These are phyloP conservation scores for Noccaea bulbosa DNA, from an alignment of 345 rosid species.

Conservation along the genomic window DNA sequence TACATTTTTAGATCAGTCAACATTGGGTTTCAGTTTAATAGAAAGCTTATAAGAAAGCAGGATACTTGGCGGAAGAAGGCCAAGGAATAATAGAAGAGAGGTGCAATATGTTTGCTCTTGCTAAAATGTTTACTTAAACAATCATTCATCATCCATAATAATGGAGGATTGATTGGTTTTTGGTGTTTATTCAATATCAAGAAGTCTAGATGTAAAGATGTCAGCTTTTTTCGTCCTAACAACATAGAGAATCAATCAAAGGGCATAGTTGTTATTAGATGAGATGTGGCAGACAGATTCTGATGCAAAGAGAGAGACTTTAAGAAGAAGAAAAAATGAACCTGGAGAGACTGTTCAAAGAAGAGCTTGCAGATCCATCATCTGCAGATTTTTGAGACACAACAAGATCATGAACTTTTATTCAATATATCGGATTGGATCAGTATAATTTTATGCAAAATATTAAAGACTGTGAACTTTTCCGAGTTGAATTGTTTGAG, in stretches of 20 bases:
- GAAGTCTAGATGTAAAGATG: constrained; percentile 84
- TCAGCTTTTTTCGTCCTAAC: constrained; percentile 88
- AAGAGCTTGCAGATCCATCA: no score
- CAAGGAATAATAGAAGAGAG: constrained; percentile 84
- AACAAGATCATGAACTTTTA: no score
- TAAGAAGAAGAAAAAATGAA: constrained; percentile 29
- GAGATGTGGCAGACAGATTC: background rate
- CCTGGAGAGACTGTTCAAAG: constrained; percentile 84
- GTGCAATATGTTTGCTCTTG: constrained; percentile 43
- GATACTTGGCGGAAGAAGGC: constrained; percentile 63
- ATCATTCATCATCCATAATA: background rate
- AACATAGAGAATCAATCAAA: constrained; percentile 32
- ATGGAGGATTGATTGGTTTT: background rate
- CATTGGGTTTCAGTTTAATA: constrained; percentile 54
- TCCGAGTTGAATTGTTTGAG: no score
- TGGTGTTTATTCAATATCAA: constrained; percentile 58
- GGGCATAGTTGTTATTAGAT: background rate
- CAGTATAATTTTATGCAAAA: no score
- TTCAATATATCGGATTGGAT: no score
- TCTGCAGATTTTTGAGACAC: no score
- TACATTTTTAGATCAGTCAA: no score
- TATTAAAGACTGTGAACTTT: no score
- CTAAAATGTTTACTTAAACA: background rate
- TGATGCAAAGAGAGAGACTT: constrained; percentile 13
- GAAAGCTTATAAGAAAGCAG: constrained; percentile 72